Evolutionary conservation across 345 rosid species (phyloP).

Genomic region (Iberis pinnata): DNA sequence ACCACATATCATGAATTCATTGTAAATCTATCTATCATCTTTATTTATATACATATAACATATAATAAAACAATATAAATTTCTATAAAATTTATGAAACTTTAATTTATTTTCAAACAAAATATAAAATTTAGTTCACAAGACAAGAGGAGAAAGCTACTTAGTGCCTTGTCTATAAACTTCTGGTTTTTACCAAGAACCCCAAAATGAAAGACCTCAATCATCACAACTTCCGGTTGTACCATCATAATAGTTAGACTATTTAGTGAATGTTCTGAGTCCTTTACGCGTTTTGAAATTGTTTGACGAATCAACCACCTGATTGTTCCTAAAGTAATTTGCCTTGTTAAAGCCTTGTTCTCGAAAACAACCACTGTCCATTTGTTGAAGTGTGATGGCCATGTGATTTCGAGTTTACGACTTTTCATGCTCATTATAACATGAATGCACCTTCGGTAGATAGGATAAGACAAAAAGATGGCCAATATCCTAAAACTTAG

Average conservation of each 20-base stretch:
- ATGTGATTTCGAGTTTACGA: slow-evolving; percentile 72
- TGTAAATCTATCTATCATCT: too few relatives aligned
- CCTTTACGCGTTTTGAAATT: slow-evolving; percentile 86
- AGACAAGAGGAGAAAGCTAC: background rate
- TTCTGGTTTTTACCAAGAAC: slow-evolving; percentile 89
- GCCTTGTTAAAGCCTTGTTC: slow-evolving; percentile 92
- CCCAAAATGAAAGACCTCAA: slow-evolving; percentile 97
- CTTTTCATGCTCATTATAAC: slow-evolving; percentile 99
- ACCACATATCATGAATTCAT: too few relatives aligned
- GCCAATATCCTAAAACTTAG: slow-evolving; percentile 89
- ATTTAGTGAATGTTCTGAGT: slow-evolving; percentile 79
- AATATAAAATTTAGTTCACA: slow-evolving; percentile 32
- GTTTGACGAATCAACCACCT: slow-evolving; percentile 80
- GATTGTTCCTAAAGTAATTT: slow-evolving; percentile 84
- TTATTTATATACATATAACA: too few relatives aligned
- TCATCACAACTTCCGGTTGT: slow-evolving; percentile 78
- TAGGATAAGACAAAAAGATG: slow-evolving; percentile 90
- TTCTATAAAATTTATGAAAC: slow-evolving; percentile 21
- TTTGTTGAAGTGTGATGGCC: slow-evolving; percentile 83
- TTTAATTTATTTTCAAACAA: slow-evolving; percentile 15
- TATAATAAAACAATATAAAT: too few relatives aligned
- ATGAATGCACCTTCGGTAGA: slow-evolving; percentile 86
- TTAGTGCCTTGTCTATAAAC: too few relatives aligned
- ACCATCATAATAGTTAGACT: slow-evolving; percentile 91
- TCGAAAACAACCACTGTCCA: slow-evolving; percentile 86